Evolutionary conservation across 768 basidiomycete genomes (phyloP).

Genomic region (Leccinum boreale): DNA sequence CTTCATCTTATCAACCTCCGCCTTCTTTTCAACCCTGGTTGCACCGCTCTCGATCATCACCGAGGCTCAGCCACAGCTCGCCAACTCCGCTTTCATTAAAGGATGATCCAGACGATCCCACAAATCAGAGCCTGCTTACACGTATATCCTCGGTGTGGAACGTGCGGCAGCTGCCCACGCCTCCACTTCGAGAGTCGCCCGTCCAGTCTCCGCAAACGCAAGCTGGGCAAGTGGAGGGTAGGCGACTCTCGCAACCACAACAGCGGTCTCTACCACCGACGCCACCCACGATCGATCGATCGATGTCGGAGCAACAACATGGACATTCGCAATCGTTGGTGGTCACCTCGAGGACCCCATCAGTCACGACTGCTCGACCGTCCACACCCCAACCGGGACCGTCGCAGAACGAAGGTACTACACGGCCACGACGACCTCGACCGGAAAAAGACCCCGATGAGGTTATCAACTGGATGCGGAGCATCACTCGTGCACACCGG

Average conservation of each 20-base stretch:
- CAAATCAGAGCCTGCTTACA: slow-evolving; percentile 7
- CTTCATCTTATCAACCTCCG: slow-evolving; percentile 31
- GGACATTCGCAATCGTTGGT: slow-evolving; percentile 21
- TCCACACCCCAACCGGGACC: slow-evolving; percentile 17
- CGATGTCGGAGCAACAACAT: slow-evolving; percentile 12
- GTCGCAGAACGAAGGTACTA: slow-evolving; percentile 11
- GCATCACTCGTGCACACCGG: slow-evolving; percentile 22
- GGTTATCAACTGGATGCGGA: slow-evolving; percentile 29
- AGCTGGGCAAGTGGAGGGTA: slow-evolving; percentile 11
- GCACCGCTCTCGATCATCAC: slow-evolving; percentile 37
- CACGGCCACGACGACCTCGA: slow-evolving; percentile 17
- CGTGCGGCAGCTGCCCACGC: slow-evolving; percentile 34
- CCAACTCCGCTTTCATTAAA: slow-evolving; percentile 8
- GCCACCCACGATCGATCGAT: slow-evolving; percentile 24
- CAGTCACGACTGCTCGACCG: slow-evolving; percentile 7
- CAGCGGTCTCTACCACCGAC: slow-evolving; percentile 43
- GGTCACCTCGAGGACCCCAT: neutral
- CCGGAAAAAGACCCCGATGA: slow-evolving; percentile 27
- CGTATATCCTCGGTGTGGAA: slow-evolving; percentile 21
- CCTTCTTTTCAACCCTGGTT: slow-evolving; percentile 26
- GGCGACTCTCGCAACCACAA: slow-evolving; percentile 24
- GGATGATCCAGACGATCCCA: slow-evolving; percentile 20
- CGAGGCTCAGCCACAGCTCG: slow-evolving; percentile 26
- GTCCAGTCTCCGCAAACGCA: slow-evolving; percentile 11
- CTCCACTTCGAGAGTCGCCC: slow-evolving; percentile 22